Evolutionary conservation across 73 alveolate species (phyloP).

Genomic region (Blepharisma japonicum): DNA sequence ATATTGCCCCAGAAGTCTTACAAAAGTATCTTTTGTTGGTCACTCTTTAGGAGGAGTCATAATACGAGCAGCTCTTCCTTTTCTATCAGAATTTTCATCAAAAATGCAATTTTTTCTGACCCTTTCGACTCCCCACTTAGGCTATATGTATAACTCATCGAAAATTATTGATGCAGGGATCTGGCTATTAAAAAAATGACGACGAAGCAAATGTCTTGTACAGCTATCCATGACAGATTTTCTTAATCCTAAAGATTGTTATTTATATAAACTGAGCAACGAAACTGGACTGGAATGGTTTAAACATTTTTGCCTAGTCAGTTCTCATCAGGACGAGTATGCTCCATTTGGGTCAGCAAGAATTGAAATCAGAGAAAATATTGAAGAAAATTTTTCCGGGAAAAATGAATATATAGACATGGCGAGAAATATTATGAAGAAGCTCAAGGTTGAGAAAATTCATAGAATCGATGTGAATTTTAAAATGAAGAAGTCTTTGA

Average conservation of each 20-base stretch:
- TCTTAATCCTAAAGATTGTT: constrained; percentile 81
- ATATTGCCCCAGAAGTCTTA: constrained; percentile 67
- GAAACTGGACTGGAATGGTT: constrained; percentile 86
- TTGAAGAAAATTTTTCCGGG: constrained; percentile 55
- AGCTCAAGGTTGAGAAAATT: constrained; percentile 67
- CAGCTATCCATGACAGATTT: constrained; percentile 92
- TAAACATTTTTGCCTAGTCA: constrained; percentile 82
- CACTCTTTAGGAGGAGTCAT: constrained; percentile 99
- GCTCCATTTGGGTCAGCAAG: constrained; percentile 98
- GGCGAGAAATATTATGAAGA: constrained; percentile 83
- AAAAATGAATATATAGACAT: constrained; percentile 63
- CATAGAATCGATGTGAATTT: constrained; percentile 95
- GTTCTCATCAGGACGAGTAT: constrained; percentile 93
- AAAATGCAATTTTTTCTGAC: constrained; percentile 86
- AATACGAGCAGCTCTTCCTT: constrained; percentile 78
- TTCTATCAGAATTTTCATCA: constrained; percentile 75
- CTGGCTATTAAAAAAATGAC: constrained; percentile 96
- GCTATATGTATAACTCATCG: constrained; percentile 77
- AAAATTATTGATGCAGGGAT: constrained; percentile 78
- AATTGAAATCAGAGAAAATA: constrained; percentile 79
- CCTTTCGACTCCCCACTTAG: constrained; percentile 95
- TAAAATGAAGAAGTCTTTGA: constrained; percentile 88
- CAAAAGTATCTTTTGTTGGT: constrained; percentile 91
- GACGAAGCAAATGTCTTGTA: constrained; percentile 77
- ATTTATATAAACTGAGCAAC: constrained; percentile 83